A percentile compares a stretch with the other conserved stretches of the same genome.
Evolutionary conservation across 1,284 basidiomycete genomes (phyloP).

Genomic region (Cryptococcus floricola): DNA sequence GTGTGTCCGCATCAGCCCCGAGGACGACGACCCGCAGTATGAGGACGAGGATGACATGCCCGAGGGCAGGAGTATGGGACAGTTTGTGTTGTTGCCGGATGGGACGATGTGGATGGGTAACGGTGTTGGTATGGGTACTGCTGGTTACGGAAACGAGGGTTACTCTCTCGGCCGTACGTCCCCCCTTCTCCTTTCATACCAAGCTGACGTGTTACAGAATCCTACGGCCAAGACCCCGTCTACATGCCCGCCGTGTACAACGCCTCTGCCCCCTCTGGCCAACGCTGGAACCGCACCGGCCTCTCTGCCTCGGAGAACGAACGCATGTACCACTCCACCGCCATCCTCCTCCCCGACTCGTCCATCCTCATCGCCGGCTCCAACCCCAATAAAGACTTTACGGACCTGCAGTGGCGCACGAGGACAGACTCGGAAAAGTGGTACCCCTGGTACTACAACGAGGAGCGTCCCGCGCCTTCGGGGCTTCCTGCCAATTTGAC

Average conservation of each 20-base stretch:
- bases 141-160: conserved; percentile 51
- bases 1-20: conserved; percentile 64
- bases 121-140: conserved; percentile 68
- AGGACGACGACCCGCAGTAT: conserved; percentile 62
- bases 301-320: conserved; percentile 59
- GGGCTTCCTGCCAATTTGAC: conserved; percentile 44
- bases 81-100: conserved; percentile 52
- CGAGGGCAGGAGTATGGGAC: conserved; percentile 78
- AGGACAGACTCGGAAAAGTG: conserved; percentile 46
- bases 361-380: conserved; percentile 85
- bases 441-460: conserved; percentile 55
- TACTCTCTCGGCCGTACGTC: conserved; percentile 36
- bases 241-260: conserved; percentile 58
- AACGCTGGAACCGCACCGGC: conserved; percentile 68
- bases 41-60: conserved; percentile 65
- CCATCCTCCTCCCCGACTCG: conserved; percentile 81
- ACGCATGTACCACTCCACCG: conserved; percentile 82
- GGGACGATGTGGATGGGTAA: conserved; percentile 58
- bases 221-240: conserved; percentile 47
- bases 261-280: conserved; percentile 59
- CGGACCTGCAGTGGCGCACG: conserved; percentile 44
- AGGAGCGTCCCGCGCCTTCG: conserved; percentile 60
- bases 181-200: background rate
- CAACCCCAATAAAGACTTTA: conserved; percentile 83
- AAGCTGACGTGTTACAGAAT: conserved; percentile 14